phyloP scores from a whole-genome alignment of 495 filamentous ascomycete genomes.

The Chaetomium tenue region DNA sequence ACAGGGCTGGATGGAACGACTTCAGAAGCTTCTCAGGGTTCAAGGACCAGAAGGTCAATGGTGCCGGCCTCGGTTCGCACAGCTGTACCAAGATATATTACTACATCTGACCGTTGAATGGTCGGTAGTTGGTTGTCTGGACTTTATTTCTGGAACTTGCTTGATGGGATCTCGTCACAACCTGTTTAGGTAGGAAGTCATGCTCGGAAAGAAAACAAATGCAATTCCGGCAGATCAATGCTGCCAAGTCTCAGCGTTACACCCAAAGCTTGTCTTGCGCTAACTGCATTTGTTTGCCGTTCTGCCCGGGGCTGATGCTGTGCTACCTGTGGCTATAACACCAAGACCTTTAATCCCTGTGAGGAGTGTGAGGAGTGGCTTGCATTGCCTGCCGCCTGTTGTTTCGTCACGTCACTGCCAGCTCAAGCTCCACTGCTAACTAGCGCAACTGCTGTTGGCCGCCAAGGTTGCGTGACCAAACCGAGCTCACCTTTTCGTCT shows the following conservation, averaged over 20 bases:
- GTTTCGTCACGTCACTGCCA: constrained; percentile 4
- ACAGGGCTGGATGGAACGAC: background rate
- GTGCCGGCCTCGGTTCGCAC: background rate
- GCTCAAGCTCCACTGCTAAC: background rate
- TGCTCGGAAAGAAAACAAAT: too few relatives aligned
- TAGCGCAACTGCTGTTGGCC: background rate
- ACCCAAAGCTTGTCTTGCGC: too few relatives aligned
- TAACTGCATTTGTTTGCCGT: too few relatives aligned
- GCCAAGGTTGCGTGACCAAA: background rate
- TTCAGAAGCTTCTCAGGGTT: constrained; percentile 3
- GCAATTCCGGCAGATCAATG: too few relatives aligned
- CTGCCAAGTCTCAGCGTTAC: too few relatives aligned
- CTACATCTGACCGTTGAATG: background rate
- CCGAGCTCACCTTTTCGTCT: background rate
- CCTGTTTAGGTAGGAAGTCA: too few relatives aligned
- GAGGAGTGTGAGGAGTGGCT: background rate
- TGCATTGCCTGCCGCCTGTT: background rate
- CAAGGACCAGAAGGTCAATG: background rate
- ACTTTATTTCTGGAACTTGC: too few relatives aligned
- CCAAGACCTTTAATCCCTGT: background rate
- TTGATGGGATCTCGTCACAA: too few relatives aligned
- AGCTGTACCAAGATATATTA: constrained; percentile 5
- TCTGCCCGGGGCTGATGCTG: too few relatives aligned
- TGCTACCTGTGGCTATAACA: constrained; percentile 22
- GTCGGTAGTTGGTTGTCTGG: too few relatives aligned